A percentile compares a stretch with the other conserved stretches of the same genome.
phyloP scores from a whole-genome alignment of 2,329 filamentous ascomycete genomes.

The Aspergillus pseudoglaucus region DNA sequence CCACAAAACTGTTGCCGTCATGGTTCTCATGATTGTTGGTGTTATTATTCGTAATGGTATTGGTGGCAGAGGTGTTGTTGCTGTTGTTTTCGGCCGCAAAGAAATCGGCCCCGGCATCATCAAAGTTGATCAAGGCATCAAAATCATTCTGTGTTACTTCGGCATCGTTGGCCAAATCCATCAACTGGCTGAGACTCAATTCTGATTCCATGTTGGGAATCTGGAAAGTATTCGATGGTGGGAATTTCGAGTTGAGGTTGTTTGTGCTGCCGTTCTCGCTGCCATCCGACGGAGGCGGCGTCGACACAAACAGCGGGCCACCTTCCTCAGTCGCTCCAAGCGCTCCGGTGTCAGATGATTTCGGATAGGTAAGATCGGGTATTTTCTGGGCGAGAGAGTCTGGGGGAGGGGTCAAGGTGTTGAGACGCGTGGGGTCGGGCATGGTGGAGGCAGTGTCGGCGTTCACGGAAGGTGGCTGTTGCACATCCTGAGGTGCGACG shows the following conservation, averaged over 20 bases:
- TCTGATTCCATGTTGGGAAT: slow-evolving; percentile 27
- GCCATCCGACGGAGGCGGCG: slow-evolving; percentile 36
- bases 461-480: slow-evolving; percentile 3
- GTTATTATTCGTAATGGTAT: not conserved
- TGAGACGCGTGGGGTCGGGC: slow-evolving; percentile 16
- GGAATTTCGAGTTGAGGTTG: slow-evolving; percentile 27
- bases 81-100: slow-evolving; percentile 25
- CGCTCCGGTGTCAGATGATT: slow-evolving; percentile 14
- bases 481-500: slow-evolving; percentile 33
- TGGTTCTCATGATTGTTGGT: slow-evolving; percentile 6
- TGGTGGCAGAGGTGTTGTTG: slow-evolving; percentile 2
- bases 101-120: slow-evolving; percentile 33
- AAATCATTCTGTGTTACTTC: slow-evolving; percentile 42
- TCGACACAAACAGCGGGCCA: slow-evolving; percentile 29
- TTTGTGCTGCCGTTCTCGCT: slow-evolving; percentile 39
- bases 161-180: slow-evolving; percentile 39
- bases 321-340: slow-evolving; percentile 17
- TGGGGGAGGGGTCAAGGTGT: slow-evolving; percentile 36
- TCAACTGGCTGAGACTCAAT: slow-evolving; percentile 35
- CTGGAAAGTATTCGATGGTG: slow-evolving; percentile 18
- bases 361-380: slow-evolving; percentile 32
- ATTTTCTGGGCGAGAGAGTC: slow-evolving; percentile 35
- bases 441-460: slow-evolving; percentile 4
- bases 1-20: slow-evolving; percentile 1
- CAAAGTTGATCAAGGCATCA: slow-evolving; percentile 42